Base-by-base conservation (phyloP, 2,329 filamentous ascomycete species). In the Monosporascus sp. region DNA sequence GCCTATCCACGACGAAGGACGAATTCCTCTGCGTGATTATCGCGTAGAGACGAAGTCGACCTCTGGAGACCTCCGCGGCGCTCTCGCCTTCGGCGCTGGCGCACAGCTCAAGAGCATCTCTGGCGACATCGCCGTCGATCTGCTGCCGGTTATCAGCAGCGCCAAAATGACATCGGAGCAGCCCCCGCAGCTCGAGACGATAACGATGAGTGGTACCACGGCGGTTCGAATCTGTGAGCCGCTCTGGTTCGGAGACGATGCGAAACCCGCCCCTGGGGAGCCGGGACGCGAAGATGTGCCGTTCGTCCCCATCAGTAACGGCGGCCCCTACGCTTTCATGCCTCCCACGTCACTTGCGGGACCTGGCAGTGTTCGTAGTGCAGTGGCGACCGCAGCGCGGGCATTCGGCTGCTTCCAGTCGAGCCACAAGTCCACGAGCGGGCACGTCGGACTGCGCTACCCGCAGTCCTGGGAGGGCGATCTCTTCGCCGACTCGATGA, bases 381-480 rank as follows among this genome's bases (percentile, higher is more conserved):
- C 20, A 31, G n/a, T 44, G 20, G 25, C 25, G 11, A 47, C 54
- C 24, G 37, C 14, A 11, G n/a, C 36, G 57, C 63, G 15, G 57
- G 61, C 25, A 53, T 77, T 62, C 60, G 66, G 66, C 48, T 62
- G 65, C 31, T 65, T 83, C 5, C 59, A 65, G 37, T 71, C 74
- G 3, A 57, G 60, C 7, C 78, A 83, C 65, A 65, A 55, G 22
- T 73, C 74, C 41, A 71, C 77, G 9, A 77, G 75, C 51, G 78
- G 77, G 7, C 48, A 61, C 35, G 59, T 80, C 48, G 61, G 59
- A 15, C 65, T 82, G 22, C 55, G 49, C 17, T 81, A 80, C 57
- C 79, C 80, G 0, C 61, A 60, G 22, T 67, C 72, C 2, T 83
- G 80, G 80, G 74, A 76, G 57, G 80, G 80, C 15, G 57, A 58